Base-by-base conservation (phyloP, 176 grass and related monocot species). In the Oryza brachyantha region DNA sequence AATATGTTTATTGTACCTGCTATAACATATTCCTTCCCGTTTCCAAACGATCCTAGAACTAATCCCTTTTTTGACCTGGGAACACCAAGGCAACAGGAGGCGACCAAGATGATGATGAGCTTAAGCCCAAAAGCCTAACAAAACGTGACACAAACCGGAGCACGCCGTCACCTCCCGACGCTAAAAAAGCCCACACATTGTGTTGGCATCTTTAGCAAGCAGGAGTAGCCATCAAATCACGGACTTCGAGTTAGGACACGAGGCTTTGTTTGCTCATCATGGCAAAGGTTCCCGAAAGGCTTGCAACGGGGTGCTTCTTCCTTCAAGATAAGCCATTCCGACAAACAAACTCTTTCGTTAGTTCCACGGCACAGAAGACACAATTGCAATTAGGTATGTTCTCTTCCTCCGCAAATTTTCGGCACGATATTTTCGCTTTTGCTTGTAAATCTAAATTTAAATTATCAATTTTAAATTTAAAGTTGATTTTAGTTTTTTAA, bases 231-330 rank as follows among this genome's bases (percentile, higher is more conserved):
- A 66, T 10, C 42, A 8, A 22, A 29, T 5, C 72, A 10, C 35
- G 5, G 31, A 5, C 22, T 70, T 16, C 7, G 74, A 55, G 74
- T 37, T 71, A 13, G 12, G 36, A 38, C 29, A 24, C 0, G 4
- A 17, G 43, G 0, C 68, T 74, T 39, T 80, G 69, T 65, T 37
- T 43, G 62, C 70, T 58, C 29, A 57, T 70, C 81, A 76, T 76
- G 13, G 58, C 63, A 54, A 63, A 62, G 86, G 64, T 88, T 70
- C 22, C 76, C 57, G 24, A 70, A 76, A 80, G 70, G 10, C 42
- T 25, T 32, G 48, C 75, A 83, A 2, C 11, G 12, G 12, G 36
- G 32, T 8, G 9, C 7, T 38, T 69, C 12, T 5, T 68, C 22
- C 16, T 46, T 62, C 13, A 61, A 68, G 40, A 24, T 52, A 64